Base-by-base conservation (phyloP, 257 asterid genomes). In the Solanum pinnatisectum region DNA sequence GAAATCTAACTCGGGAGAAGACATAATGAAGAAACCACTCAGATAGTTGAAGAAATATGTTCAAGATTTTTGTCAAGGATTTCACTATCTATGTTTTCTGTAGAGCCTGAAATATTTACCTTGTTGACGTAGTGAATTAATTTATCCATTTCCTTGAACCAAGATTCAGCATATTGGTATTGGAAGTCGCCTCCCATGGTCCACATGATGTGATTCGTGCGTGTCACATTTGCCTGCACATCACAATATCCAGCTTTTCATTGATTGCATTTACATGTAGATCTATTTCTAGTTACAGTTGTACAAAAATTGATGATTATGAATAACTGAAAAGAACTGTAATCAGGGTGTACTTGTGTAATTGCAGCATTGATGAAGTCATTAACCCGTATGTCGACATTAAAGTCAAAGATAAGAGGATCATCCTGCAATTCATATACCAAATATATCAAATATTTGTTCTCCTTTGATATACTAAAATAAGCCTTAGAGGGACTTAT, bases 131-230 rank as follows among this genome's bases (percentile, higher is more conserved):
- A 92, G 90, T 96, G 98, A 87, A 96, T 96, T 82, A 96, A 92
- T 91, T 96, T 96, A 90, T 96, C 98, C 98, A 96, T 96, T 89
- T 96, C 94, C 92, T 93, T 96, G 94, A 96, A 96, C 98, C 98
- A 96, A 44, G 95, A 88, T 87, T 95, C 98, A 2, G 98, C 98
- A 85, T 95, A 96, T 79, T 93, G 96, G 90, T 96, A 96, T 87
- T 91, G 92, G 91, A 96, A 96, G 89, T 95, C 98, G 67, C 95
- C 96, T 65, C 98, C 98, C 98, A 96, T 96, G 27, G 98, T 96
- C 98, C 98, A 96, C 98, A 96, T 96, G 35, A 96, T 93, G 89
- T 96, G 98, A 91, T 96, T 93, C 42, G 96, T 93, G 63, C 92
- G 94, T 0, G 98, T 96, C 71, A 96, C 96, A 90, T 96, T 95